Evolutionary conservation across 208 protist genomes (phyloP).

Genomic region (Angomonas deanei): DNA sequence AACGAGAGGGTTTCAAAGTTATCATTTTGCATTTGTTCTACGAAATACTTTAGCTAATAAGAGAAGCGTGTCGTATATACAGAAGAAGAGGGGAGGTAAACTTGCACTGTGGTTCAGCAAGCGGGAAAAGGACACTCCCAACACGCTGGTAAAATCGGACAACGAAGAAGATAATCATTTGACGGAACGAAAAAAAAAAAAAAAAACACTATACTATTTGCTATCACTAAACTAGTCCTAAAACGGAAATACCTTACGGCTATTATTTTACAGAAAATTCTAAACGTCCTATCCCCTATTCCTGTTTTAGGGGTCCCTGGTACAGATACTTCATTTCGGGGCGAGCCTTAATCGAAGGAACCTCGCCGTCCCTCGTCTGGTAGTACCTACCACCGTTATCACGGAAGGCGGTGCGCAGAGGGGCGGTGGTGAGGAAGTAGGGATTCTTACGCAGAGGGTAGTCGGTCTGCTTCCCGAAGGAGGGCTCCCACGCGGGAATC

Average conservation of each 20-base stretch:
- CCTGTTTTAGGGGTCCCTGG: conserved; percentile 40
- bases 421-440: conserved; percentile 79
- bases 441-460: conserved; percentile 87
- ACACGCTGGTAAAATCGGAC: too few relatives aligned
- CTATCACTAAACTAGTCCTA: conserved; percentile 4
- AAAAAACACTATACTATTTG: neutral
- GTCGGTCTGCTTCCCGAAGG: conserved; percentile 63
- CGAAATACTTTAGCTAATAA: too few relatives aligned
- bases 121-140: neutral
- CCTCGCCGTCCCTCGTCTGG: conserved; percentile 39
- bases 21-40: neutral
- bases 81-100: conserved; percentile 2
- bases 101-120: neutral
- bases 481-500: conserved; percentile 53
- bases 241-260: neutral
- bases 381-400: conserved; percentile 47
- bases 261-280: too few relatives aligned
- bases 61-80: neutral
- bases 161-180: neutral
- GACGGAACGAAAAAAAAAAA: conserved; percentile 5
- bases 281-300: too few relatives aligned
- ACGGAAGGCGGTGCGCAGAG: conserved; percentile 53
- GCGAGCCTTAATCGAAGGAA: conserved; percentile 49
- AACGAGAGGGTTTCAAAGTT: neutral
- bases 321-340: conserved; percentile 82